Conservation (phyloP, 2,329 filamentous ascomycete genomes). For the Zasmidium citrigriseum region DNA sequence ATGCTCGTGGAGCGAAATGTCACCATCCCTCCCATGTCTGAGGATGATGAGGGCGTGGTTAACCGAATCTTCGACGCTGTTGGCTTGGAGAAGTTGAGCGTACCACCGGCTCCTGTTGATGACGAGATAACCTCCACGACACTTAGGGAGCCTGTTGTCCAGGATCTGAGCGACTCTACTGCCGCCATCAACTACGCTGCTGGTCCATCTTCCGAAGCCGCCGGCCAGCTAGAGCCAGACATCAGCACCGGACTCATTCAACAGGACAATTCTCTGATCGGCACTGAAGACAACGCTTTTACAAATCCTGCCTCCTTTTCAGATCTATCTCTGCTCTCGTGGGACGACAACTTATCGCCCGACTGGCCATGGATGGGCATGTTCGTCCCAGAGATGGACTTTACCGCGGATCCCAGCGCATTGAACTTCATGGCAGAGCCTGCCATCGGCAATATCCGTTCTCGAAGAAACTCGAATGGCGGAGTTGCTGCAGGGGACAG, state of each 20-base stretch:
- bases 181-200: conserved; percentile 39
- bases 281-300: conserved; percentile 7
- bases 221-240: neutral
- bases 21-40: conserved; percentile 1
- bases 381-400: neutral
- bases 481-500: neutral
- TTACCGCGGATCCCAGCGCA: neutral
- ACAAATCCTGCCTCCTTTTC: neutral
- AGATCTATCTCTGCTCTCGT: neutral
- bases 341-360: conserved; percentile 12
- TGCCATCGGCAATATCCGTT: neutral
- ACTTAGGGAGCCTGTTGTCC: conserved; percentile 7
- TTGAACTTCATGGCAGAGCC: conserved; percentile 2
- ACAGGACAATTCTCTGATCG: neutral
- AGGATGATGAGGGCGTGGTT: neutral
- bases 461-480: neutral
- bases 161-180: conserved; percentile 29
- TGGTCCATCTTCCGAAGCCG: neutral
- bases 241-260: neutral
- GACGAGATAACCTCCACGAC: neutral
- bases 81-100: neutral
- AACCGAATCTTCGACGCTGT: neutral
- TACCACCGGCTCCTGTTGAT: neutral
- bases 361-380: conserved; percentile 17
- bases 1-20: neutral